These are phyloP conservation scores for Saturnispora sanitii DNA, from an alignment of 805 yeast species.

Conservation along the genomic window DNA sequence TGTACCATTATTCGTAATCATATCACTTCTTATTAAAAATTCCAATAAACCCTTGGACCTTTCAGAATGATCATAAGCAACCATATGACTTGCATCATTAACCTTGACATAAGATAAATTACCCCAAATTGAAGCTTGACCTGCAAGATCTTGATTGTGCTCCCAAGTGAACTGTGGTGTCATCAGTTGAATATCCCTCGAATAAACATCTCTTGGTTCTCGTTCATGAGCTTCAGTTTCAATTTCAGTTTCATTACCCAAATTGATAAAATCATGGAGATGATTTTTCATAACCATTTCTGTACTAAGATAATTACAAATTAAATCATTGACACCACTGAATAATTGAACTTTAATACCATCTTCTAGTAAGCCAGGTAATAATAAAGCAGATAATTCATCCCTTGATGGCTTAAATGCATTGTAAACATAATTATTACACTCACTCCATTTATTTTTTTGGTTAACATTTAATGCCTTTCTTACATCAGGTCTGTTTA, in stretches of 20 bases:
- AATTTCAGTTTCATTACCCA: neutral
- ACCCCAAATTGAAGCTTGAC: slow-evolving; percentile 40
- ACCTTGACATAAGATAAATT: slow-evolving; percentile 71
- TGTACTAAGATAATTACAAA: slow-evolving; percentile 77
- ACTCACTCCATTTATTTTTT: slow-evolving; percentile 65
- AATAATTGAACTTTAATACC: slow-evolving; percentile 56
- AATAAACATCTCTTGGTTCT: neutral
- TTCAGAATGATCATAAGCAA: slow-evolving; percentile 71
- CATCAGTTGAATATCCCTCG: slow-evolving; percentile 8
- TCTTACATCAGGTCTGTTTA: slow-evolving; percentile 37
- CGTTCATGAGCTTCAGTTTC: neutral
- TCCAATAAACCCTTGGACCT: slow-evolving; percentile 65
- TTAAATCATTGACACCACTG: slow-evolving; percentile 81
- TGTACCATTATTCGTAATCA: slow-evolving; percentile 10
- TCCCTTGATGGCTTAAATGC: slow-evolving; percentile 37
- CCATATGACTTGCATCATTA: slow-evolving; percentile 84
- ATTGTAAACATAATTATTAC: slow-evolving; percentile 50
- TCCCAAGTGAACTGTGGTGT: slow-evolving; percentile 31
- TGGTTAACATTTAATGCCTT: slow-evolving; percentile 39
- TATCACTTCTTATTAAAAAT: slow-evolving; percentile 15
- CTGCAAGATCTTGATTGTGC: slow-evolving; percentile 31
- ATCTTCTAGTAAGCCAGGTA: slow-evolving; percentile 55
- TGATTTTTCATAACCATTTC: slow-evolving; percentile 53
- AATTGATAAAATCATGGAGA: slow-evolving; percentile 8
- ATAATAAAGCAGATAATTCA: slow-evolving; percentile 48